phyloP scores from a whole-genome alignment of 129 eudicot genomes.

The Chrysanthemum seticuspe region DNA sequence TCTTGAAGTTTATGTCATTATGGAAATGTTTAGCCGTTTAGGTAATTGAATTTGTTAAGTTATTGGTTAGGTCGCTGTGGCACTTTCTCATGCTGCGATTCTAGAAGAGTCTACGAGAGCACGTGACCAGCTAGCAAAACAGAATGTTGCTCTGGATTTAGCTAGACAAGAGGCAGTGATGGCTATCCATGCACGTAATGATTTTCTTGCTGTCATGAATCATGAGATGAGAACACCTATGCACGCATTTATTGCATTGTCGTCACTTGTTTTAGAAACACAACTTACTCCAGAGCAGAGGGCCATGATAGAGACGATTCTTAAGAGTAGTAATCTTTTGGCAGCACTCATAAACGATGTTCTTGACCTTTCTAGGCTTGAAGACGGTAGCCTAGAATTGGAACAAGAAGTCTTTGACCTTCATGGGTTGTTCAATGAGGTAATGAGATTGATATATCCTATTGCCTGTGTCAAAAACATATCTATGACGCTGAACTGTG shows the following conservation, averaged over 20 bases:
- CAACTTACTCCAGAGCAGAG: slow-evolving; percentile 52
- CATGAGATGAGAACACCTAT: slow-evolving; percentile 63
- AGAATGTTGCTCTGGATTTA: slow-evolving; percentile 47
- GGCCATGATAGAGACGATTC: slow-evolving; percentile 52
- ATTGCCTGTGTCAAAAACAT: slow-evolving; percentile 49
- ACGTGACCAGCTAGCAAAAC: slow-evolving; percentile 49
- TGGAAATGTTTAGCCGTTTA: not conserved
- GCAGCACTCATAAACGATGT: slow-evolving; percentile 54
- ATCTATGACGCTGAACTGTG: slow-evolving; percentile 37
- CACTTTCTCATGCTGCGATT: slow-evolving; percentile 65
- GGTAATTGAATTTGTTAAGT: not conserved
- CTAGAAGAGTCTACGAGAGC: slow-evolving; percentile 54
- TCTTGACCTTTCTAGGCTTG: slow-evolving; percentile 53
- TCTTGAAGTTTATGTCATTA: not conserved
- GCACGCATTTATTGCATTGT: slow-evolving; percentile 47
- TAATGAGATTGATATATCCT: slow-evolving; percentile 46
- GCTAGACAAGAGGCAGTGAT: slow-evolving; percentile 56
- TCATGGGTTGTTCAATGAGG: slow-evolving; percentile 47
- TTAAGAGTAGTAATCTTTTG: slow-evolving; percentile 50
- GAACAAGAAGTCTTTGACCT: slow-evolving; percentile 37
- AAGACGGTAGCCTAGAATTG: slow-evolving; percentile 52
- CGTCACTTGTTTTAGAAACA: slow-evolving; percentile 53
- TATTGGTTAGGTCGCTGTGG: slow-evolving; percentile 51
- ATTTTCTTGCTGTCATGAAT: slow-evolving; percentile 50
- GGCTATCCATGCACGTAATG: slow-evolving; percentile 59